These are phyloP conservation scores for Aspergillus carbonarius DNA, from an alignment of 2,329 filamentous ascomycete genomes.

Conservation along the genomic window DNA sequence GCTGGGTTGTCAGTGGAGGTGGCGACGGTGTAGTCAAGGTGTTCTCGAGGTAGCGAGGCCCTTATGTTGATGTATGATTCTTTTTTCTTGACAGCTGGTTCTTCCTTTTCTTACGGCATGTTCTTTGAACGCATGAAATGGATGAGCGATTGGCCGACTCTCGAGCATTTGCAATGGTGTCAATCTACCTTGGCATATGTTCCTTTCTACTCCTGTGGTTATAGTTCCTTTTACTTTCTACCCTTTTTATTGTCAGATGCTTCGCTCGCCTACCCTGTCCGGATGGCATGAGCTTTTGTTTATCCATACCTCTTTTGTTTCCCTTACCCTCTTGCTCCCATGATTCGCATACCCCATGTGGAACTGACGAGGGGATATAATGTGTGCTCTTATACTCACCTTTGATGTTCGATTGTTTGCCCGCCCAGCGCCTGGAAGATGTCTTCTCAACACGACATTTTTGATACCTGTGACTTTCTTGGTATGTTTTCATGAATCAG, in stretches of 20 bases:
- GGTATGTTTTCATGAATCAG: not conserved
- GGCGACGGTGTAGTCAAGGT: constrained; percentile 97
- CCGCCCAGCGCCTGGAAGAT: not conserved
- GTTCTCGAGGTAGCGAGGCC: constrained; percentile 51
- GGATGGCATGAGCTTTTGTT: not conserved
- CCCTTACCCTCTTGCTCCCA: not conserved
- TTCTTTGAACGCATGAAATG: constrained; percentile 35
- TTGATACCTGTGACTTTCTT: constrained; percentile 1
- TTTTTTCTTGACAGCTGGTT: constrained; percentile 20
- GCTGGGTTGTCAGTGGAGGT: constrained; percentile 90
- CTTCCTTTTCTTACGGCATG: constrained; percentile 22
- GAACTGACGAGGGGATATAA: not conserved
- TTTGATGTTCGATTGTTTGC: not conserved
- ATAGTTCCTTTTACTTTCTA: constrained; percentile 22
- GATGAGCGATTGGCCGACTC: constrained; percentile 37
- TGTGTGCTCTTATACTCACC: constrained; percentile 1
- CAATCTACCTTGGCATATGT: constrained; percentile 34
- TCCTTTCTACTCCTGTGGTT: constrained; percentile 33
- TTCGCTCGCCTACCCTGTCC: not conserved
- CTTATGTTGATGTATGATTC: constrained; percentile 31
- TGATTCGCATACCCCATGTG: constrained; percentile 1
- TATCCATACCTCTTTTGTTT: constrained; percentile 4
- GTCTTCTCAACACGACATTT: not conserved
- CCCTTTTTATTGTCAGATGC: constrained; percentile 6
- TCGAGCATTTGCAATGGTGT: constrained; percentile 41